Conservation (phyloP, 2,329 filamentous ascomycete genomes). For the Periglandula ipomoeae region DNA sequence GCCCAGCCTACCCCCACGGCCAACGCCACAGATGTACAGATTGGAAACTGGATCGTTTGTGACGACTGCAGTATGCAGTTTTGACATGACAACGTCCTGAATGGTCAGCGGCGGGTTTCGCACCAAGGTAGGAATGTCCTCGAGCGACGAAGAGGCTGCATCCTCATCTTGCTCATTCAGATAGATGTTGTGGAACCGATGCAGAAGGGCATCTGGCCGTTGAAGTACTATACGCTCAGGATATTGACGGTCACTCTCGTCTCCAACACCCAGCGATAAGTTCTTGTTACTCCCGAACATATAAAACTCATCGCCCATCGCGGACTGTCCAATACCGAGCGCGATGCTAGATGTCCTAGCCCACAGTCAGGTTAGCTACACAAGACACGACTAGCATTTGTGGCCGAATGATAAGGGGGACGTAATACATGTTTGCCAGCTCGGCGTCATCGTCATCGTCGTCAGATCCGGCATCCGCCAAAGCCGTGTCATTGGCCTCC, state of each 20-base stretch:
- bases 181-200: conserved; percentile 63
- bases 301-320: conserved; percentile 72
- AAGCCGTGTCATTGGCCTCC: conserved; percentile 34
- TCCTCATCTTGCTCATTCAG: conserved; percentile 36
- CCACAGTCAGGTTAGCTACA: not conserved
- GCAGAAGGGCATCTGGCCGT: conserved; percentile 68
- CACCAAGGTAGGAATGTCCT: conserved; percentile 63
- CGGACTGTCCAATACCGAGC: conserved; percentile 12
- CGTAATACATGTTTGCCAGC: conserved; percentile 20
- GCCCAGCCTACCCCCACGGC: conserved; percentile 80
- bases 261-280: conserved; percentile 82
- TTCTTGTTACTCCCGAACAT: conserved; percentile 97
- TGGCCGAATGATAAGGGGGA: not conserved
- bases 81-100: conserved; percentile 78
- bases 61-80: conserved; percentile 81
- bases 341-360: conserved; percentile 13
- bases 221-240: conserved; percentile 74
- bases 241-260: conserved; percentile 89
- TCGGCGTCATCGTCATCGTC: conserved; percentile 37
- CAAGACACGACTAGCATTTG: not conserved
- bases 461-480: conserved; percentile 43
- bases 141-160: conserved; percentile 17
- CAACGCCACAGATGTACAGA: conserved; percentile 86
- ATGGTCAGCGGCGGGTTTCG: conserved; percentile 64
- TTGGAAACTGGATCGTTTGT: conserved; percentile 85